Percentiles rank a stretch among this genome's conserved stretches.
Evolutionary conservation across 441 rosid genomes (phyloP).

Genomic region (Erysimum pusillum): DNA sequence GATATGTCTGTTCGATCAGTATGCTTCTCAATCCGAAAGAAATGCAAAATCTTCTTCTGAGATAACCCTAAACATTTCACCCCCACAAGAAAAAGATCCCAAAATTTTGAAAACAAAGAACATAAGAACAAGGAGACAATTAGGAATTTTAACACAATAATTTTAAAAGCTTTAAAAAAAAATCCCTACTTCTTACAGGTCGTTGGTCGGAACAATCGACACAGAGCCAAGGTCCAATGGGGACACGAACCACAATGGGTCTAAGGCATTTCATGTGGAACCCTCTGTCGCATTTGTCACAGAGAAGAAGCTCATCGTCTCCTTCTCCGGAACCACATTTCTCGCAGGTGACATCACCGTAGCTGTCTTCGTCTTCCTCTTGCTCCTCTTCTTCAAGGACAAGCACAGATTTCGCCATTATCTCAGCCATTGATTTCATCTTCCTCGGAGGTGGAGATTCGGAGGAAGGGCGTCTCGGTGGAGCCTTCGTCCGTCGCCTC

Average conservation of each 20-base stretch:
- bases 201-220: slow-evolving; percentile 71
- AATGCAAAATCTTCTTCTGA: slow-evolving; percentile 84
- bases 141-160: not conserved
- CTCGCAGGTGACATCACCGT: slow-evolving; percentile 64
- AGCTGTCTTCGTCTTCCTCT: slow-evolving; percentile 48
- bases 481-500: slow-evolving; percentile 61
- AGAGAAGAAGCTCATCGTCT: slow-evolving; percentile 73
- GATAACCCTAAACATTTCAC: slow-evolving; percentile 64
- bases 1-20: slow-evolving; percentile 45
- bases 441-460: slow-evolving; percentile 64
- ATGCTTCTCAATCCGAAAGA: slow-evolving; percentile 76
- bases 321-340: slow-evolving; percentile 79
- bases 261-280: slow-evolving; percentile 87
- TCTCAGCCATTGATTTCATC: slow-evolving; percentile 61
- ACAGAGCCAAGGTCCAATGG: slow-evolving; percentile 89
- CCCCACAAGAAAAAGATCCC: slow-evolving; percentile 31
- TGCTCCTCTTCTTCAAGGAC: slow-evolving; percentile 54
- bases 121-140: not conserved
- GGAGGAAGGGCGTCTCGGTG: slow-evolving; percentile 49
- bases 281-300: slow-evolving; percentile 88
- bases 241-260: slow-evolving; percentile 85
- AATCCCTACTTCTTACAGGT: slow-evolving; percentile 84
- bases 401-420: slow-evolving; percentile 57
- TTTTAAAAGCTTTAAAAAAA: too few relatives aligned
- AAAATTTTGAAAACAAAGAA: slow-evolving; percentile 9